Evolutionary conservation across 73 alveolate genomes (phyloP).

Genomic region (Paramecium pentaurelia): DNA sequence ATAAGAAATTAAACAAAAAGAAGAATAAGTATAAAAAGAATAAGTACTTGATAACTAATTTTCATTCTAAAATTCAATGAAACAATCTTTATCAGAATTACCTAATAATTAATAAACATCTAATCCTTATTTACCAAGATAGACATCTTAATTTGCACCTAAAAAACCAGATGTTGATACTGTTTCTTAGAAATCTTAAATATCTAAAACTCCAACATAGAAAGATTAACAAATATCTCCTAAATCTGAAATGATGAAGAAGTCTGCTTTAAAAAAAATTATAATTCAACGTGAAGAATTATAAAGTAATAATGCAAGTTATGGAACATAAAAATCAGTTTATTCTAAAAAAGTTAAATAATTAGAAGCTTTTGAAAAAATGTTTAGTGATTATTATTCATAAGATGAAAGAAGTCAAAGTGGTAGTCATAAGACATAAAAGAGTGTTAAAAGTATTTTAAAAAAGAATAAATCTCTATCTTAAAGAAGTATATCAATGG

Average conservation of each 20-base stretch:
- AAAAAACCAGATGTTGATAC: neutral
- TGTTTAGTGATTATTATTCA: neutral
- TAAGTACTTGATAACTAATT: neutral
- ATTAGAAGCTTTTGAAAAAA: neutral
- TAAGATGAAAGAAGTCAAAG: neutral
- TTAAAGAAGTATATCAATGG: neutral
- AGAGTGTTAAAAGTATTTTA: neutral
- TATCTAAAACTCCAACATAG: neutral
- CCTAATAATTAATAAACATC: neutral
- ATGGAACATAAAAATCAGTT: neutral
- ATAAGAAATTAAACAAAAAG: neutral
- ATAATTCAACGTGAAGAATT: neutral
- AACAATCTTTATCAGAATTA: neutral
- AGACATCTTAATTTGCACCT: conserved; percentile 31
- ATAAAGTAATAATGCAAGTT: neutral
- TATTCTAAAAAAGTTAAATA: neutral
- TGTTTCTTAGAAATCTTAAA: neutral
- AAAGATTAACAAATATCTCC: neutral
- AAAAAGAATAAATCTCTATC: neutral
- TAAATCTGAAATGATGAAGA: neutral
- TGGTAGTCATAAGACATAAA: neutral
- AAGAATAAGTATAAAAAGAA: neutral
- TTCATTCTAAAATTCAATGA: neutral
- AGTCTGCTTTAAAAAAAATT: neutral
- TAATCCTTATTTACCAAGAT: neutral